Evolutionary conservation across 768 basidiomycete species (phyloP), one percentile per base, ranked within the genome.

Genomic region (Leucocoprinus leucothites): DNA sequence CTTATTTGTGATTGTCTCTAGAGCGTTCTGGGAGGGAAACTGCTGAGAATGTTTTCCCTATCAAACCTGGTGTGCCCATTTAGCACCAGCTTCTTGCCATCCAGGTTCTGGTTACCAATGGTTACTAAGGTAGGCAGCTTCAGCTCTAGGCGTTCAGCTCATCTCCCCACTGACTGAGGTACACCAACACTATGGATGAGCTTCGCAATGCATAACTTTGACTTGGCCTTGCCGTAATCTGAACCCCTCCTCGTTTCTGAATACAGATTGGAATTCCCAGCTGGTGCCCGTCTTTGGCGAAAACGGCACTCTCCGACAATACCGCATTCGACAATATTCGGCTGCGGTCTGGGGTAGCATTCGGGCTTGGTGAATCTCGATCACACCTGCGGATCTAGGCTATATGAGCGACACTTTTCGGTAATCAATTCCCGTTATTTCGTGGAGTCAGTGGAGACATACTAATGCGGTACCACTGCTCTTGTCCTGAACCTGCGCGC

Each of bases 361-460:
- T 35, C 19, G 18, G 28, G 31, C 19, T 48, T 28, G 16, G 18
- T 18, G 26, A 48, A 48, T 48, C 34, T 48, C 11, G 28, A 4
- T 48, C 28, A 8, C 18, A n/a, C 34, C 13, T 16, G 14, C 47
- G 13, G n/a, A n/a, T n/a, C n/a, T n/a, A n/a, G n/a, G n/a, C n/a
- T n/a, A 19, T 26, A 26, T n/a, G 28, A 34, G 11, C 13, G 34
- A 16, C 43, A 8, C 14, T 9, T n/a, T 9, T 25, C 51, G 51
- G 51, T 42, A 35, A 31, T 53, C 19, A 9, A 53, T 53, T 13
- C 31, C 51, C 51, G 19, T 14, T 13, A 35, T 19, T 19, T 9
- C 40, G 8, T 44, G 51, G 43, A 53, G 51, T 53, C 22, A 22
- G 51, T 53, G 51, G 42, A 34, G 51, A 43, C 31, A 5, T 31